A percentile compares a stretch with the other conserved stretches of the same genome.
Evolutionary conservation across 2,329 filamentous ascomycete species (phyloP).

Genomic region (Nemania sp.): DNA sequence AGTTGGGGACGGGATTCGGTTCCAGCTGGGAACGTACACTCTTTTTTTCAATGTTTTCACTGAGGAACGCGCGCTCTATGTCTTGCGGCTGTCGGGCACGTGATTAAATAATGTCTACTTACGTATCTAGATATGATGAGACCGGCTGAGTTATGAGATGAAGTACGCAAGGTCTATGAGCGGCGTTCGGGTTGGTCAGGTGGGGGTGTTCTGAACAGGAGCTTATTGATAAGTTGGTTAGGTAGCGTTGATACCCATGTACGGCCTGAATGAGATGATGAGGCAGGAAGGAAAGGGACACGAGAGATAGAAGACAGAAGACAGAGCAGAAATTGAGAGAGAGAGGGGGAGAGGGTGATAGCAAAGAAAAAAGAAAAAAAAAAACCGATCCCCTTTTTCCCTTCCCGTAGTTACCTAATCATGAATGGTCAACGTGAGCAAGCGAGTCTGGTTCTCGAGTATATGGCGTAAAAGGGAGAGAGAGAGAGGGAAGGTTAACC

Average conservation of each 20-base stretch:
- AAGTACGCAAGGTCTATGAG: background rate
- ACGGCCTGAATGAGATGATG: background rate
- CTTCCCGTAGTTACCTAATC: too few relatives aligned
- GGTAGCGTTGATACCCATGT: constrained; percentile 22
- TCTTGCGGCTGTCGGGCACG: background rate
- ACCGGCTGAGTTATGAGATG: constrained; percentile 7
- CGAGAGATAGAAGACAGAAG: too few relatives aligned
- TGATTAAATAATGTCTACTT: constrained; percentile 10
- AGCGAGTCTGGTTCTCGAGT: too few relatives aligned
- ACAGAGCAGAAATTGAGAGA: too few relatives aligned
- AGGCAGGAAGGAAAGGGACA: too few relatives aligned
- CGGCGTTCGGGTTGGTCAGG: constrained; percentile 1
- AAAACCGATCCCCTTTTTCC: too few relatives aligned
- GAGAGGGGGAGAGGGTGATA: too few relatives aligned
- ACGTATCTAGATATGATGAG: constrained; percentile 12
- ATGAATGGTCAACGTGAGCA: too few relatives aligned
- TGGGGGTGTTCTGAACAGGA: background rate
- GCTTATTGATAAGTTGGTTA: constrained; percentile 2
- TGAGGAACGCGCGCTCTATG: background rate
- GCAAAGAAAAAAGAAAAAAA: too few relatives aligned
- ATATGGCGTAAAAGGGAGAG: too few relatives aligned
- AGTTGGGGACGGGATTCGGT: background rate
- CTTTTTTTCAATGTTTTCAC: constrained; percentile 11
- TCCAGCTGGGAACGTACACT: background rate
- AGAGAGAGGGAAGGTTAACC: too few relatives aligned